Evolutionary conservation across 495 filamentous ascomycete genomes (phyloP).

Genomic region (Massariosphaeria phaeospora): DNA sequence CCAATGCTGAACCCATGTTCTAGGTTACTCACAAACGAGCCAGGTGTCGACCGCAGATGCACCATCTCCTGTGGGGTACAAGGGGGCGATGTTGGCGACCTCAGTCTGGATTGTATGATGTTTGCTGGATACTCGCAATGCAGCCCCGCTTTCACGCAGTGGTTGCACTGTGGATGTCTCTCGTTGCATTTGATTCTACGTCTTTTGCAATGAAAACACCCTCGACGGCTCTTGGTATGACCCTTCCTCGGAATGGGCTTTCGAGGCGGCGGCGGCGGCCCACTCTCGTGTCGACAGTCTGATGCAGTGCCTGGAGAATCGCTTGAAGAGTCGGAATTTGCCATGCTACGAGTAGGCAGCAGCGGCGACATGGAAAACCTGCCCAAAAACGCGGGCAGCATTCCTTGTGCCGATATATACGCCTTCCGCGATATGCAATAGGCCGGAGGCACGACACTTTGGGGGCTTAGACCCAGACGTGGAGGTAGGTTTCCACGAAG

Average conservation of each 20-base stretch:
- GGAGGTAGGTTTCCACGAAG: constrained; percentile 8
- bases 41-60: constrained; percentile 24
- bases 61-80: constrained; percentile 28
- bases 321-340: constrained; percentile 19
- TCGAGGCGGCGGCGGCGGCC: constrained; percentile 19
- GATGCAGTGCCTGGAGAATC: constrained; percentile 17
- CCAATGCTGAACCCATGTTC: not conserved
- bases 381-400: not conserved
- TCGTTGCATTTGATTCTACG: constrained; percentile 63
- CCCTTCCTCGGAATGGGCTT: constrained; percentile 35
- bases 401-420: constrained; percentile 25
- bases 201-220: constrained; percentile 62
- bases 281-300: constrained; percentile 3
- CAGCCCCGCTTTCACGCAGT: constrained; percentile 54
- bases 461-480: constrained; percentile 25
- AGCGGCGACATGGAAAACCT: constrained; percentile 4
- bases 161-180: constrained; percentile 52
- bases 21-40: constrained; percentile 23
- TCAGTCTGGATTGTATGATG: constrained; percentile 30
- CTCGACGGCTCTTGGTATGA: constrained; percentile 59
- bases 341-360: constrained; percentile 22
- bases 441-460: constrained; percentile 24
- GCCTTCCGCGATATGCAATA: not conserved
- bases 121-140: constrained; percentile 54
- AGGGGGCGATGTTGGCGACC: constrained; percentile 4